These are phyloP conservation scores for Aspergillus sp. DNA, from an alignment of 2,329 filamentous ascomycete species.

Conservation along the genomic window DNA sequence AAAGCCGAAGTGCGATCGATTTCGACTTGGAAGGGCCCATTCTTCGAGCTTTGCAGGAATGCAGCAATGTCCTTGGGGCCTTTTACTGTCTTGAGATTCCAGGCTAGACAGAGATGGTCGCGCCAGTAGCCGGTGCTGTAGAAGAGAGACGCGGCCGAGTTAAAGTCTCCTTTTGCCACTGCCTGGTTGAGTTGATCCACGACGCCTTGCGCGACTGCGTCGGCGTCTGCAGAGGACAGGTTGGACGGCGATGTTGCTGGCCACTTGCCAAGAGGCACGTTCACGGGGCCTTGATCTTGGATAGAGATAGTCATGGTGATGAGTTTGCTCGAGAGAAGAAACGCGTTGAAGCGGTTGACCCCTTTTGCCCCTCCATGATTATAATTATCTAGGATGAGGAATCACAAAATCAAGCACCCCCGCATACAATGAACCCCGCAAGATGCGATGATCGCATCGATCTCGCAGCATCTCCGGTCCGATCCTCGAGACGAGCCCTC, in stretches of 20 bases:
- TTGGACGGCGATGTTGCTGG: slow-evolving; percentile 42
- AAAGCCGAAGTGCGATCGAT: slow-evolving; percentile 41
- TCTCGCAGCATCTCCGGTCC: neutral
- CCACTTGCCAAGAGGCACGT: slow-evolving; percentile 52
- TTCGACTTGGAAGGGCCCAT: slow-evolving; percentile 50
- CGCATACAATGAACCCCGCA: neutral
- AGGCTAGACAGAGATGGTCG: slow-evolving; percentile 62
- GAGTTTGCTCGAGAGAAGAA: neutral
- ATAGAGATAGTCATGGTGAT: slow-evolving; percentile 2
- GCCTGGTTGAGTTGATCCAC: slow-evolving; percentile 47
- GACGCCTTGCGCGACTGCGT: slow-evolving; percentile 41
- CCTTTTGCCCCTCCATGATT: neutral
- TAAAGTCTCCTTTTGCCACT: slow-evolving; percentile 40
- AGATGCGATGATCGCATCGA: neutral
- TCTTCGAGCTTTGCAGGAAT: slow-evolving; percentile 40
- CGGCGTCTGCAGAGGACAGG: slow-evolving; percentile 38
- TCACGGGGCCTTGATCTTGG: slow-evolving; percentile 54
- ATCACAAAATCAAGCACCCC: neutral
- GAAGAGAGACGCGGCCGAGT: slow-evolving; percentile 50
- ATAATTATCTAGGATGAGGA: neutral
- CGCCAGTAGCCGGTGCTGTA: slow-evolving; percentile 60
- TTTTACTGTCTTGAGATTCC: slow-evolving; percentile 60
- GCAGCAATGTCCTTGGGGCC: slow-evolving; percentile 46
- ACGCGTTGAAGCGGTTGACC: neutral
- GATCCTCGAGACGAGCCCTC: neutral